Evolutionary conservation across 2,329 filamentous ascomycete genomes (phyloP).

Genomic region (Phoma sp.): DNA sequence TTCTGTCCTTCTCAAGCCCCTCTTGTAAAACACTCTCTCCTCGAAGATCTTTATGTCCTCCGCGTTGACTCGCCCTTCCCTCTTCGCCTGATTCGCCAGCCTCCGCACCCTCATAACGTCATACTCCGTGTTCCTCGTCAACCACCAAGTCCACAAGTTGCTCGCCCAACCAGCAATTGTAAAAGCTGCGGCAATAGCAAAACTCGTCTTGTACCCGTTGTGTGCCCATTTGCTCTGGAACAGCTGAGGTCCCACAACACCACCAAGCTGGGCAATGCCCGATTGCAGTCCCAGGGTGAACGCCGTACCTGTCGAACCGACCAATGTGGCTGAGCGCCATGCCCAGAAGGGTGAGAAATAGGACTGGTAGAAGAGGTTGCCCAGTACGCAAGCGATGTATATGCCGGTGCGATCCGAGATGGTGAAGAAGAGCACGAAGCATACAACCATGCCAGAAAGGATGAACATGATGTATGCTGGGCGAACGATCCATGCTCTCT

Average conservation of each 20-base stretch:
- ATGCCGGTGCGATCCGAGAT: conserved; percentile 45
- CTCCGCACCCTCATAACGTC: conserved; percentile 43
- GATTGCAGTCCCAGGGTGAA: conserved; percentile 55
- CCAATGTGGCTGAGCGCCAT: conserved; percentile 24
- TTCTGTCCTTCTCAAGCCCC: conserved; percentile 5
- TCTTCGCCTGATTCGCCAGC: conserved; percentile 24
- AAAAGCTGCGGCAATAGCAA: conserved; percentile 48
- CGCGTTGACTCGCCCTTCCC: conserved; percentile 20
- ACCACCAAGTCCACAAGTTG: conserved; percentile 52
- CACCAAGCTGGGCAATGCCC: conserved; percentile 54
- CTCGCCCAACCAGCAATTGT: conserved; percentile 47
- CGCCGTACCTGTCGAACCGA: conserved; percentile 53
- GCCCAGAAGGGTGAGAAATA: conserved; percentile 40
- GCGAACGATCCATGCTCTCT: conserved; percentile 50
- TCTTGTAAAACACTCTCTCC: conserved; percentile 24
- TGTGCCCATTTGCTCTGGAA: conserved; percentile 53
- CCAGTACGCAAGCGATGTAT: conserved; percentile 54
- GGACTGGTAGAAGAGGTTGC: conserved; percentile 53
- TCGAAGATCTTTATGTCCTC: conserved; percentile 29
- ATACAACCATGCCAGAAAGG: conserved; percentile 49
- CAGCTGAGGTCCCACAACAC: conserved; percentile 54
- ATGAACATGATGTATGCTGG: conserved; percentile 53
- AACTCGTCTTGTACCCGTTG: conserved; percentile 50
- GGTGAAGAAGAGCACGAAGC: conserved; percentile 54
- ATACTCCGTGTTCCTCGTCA: conserved; percentile 51